Base-by-base conservation (phyloP, 2,329 filamentous ascomycete species). In the Xylariaceae sp. region DNA sequence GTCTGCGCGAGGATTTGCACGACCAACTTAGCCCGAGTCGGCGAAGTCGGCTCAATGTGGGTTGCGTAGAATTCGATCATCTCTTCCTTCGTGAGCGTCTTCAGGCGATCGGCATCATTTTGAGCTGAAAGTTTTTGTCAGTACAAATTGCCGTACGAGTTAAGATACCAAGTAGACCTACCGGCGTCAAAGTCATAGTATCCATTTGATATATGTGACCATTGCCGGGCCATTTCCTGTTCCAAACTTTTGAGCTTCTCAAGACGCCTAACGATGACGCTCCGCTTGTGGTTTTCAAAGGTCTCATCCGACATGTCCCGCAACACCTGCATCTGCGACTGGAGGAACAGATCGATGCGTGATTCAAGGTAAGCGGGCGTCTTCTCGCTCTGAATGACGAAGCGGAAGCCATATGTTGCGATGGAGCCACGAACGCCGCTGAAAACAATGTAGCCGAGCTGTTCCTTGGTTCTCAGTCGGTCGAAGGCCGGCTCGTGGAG, bases 381-480 rank as follows among this genome's bases (percentile, higher is more conserved):
- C 71, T 88, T 88, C 75, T 99, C 93, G 71, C 91, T 96, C 77
- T 99, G 94, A 35, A 99, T 91, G 62, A 97, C 83, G 64, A 99
- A 88, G 4, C 92, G 84, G 74, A 94, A 94, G 0, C 90, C 90
- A 68, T 90, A 88, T 0, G 88, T 93, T 0, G 89, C 92, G n/a
- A 85, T 78, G 57, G 88, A 85, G 55, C 83, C 82, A 45, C 88
- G 81, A 9, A 86, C 80, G 34, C 91, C 90, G 53, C 89, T 93
- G 75, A 93, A 96, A 0, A 99, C 93, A 56, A 99, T 90, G 68
- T 99, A 99, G 10, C 94, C 94, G 5, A 99, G 87, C 75, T 99
- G 93, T 74, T 99, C 93, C 75, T 97, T 97, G 49, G 94, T 97
- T 53, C 94, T 86, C 6, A 99, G 81, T 73, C 96, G 92, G 74